phyloP scores from a whole-genome alignment of 192 early-diverging fungal genomes.

The Mortierella hygrophila region DNA sequence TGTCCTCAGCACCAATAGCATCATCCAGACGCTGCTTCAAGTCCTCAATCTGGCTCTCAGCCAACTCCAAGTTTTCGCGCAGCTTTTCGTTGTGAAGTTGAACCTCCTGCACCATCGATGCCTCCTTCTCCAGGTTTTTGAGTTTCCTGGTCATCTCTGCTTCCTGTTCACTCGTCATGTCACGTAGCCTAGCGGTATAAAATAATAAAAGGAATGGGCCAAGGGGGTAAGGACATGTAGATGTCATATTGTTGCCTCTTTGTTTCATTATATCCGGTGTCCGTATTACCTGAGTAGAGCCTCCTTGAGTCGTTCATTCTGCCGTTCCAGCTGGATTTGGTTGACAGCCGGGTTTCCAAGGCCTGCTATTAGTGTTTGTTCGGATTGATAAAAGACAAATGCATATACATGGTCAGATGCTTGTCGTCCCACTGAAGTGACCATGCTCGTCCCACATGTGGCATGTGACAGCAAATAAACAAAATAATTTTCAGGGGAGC shows the following conservation, averaged over 20 bases:
- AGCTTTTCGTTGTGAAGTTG: slow-evolving; percentile 68
- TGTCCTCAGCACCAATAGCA: slow-evolving; percentile 82
- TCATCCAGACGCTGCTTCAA: slow-evolving; percentile 87
- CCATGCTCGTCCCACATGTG: slow-evolving; percentile 2
- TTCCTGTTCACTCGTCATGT: slow-evolving; percentile 82
- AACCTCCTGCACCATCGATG: slow-evolving; percentile 66
- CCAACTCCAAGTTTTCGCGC: slow-evolving; percentile 66
- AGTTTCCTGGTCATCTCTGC: slow-evolving; percentile 71
- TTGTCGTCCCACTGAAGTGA: neutral
- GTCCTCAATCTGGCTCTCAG: slow-evolving; percentile 86
- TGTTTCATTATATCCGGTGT: neutral
- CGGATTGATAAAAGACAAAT: slow-evolving; percentile 17
- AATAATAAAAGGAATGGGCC: neutral
- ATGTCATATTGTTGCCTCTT: neutral
- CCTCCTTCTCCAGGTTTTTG: slow-evolving; percentile 80
- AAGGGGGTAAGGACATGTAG: neutral
- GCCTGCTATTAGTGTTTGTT: slow-evolving; percentile 34
- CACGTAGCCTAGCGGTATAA: slow-evolving; percentile 71
- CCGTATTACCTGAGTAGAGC: slow-evolving; percentile 78
- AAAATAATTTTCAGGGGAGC: slow-evolving; percentile 18
- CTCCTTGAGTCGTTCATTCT: slow-evolving; percentile 91
- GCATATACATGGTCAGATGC: slow-evolving; percentile 13
- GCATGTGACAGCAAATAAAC: slow-evolving; percentile 28
- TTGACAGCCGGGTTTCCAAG: slow-evolving; percentile 65
- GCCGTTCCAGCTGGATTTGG: slow-evolving; percentile 76